Evolutionary conservation across 2,329 filamentous ascomycete species (phyloP), one percentile per base, ranked within the genome.

Genomic region (Fusarium keratoplasticum): DNA sequence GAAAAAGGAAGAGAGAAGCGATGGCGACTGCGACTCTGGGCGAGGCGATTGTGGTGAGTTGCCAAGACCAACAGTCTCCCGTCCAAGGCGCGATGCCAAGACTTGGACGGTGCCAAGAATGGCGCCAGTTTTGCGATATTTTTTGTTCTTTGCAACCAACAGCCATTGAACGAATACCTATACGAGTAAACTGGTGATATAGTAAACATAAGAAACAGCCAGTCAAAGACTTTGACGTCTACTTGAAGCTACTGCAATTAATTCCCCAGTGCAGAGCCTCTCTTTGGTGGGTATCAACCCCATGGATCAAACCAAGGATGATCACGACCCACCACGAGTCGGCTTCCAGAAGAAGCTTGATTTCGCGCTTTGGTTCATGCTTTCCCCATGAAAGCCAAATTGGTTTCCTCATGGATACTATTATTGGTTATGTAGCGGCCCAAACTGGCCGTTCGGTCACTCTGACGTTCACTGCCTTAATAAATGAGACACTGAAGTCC

Each of bases 11-110:
- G 22, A 57, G 33, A 27, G 55, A 27, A 38, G 16, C 31, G 61
- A 35, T 14, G 58, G 31, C 13, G 31, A 29, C 13, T 61, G 33
- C 16, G 33, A 62, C 31, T 36, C 36, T 33, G n/a, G 47, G 35
- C 47, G 33, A 64, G 61, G 36, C 61, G 50, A 57, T 59, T 69
- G 52, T 74, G 62, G 70, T 69, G 50, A 72, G 57, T 42, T 67
- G 73, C 73, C 73, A 75, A 75, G 73, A 64, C 70, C 54, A 57
- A 67, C 20, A 55, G 50, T 35, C 25, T 54, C 33, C 38, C 31
- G 52, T 69, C 31, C 44, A 63, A 67, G 70, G 61, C 60, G 35
- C 44, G 27, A 75, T 70, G 73, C 72, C 72, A 75, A 75, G 73
- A 68, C 70, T 25, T 47, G 54, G 44, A 50, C 27, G 50, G 52